phyloP scores from a whole-genome alignment of 2,329 filamentous ascomycete species.

The Penicillium nordicum region DNA sequence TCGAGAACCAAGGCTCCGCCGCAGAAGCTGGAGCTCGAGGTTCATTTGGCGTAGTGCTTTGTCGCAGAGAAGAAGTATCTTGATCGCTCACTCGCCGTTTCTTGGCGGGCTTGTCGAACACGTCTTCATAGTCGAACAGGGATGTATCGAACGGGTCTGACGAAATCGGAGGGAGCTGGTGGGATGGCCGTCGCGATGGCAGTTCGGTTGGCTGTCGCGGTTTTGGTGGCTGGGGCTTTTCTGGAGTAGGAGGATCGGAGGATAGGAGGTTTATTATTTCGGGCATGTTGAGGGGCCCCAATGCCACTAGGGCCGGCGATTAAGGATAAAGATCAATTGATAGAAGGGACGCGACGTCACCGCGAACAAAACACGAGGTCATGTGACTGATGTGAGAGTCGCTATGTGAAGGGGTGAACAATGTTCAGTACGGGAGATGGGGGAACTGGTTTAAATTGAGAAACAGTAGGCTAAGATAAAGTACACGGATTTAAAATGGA shows the following conservation, averaged over 20 bases:
- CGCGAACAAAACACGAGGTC: constrained; percentile 23
- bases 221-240: constrained; percentile 9
- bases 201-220: constrained; percentile 12
- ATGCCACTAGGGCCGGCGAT: constrained; percentile 10
- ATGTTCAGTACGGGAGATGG: no score
- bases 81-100: constrained; percentile 31
- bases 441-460: neutral
- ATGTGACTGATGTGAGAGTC: constrained; percentile 16
- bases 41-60: constrained; percentile 2
- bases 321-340: neutral
- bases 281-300: constrained; percentile 29
- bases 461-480: neutral
- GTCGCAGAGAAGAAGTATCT: constrained; percentile 1
- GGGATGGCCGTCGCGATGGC: constrained; percentile 8
- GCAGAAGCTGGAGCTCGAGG: neutral
- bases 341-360: constrained; percentile 20
- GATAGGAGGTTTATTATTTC: constrained; percentile 41
- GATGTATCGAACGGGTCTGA: constrained; percentile 31
- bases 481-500: constrained; percentile 16
- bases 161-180: constrained; percentile 16
- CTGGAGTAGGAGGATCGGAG: constrained; percentile 29
- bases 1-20: constrained; percentile 20
- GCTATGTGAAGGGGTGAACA: neutral
- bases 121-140: constrained; percentile 26
- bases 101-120: constrained; percentile 30